Evolutionary conservation across 768 basidiomycete species (phyloP), one percentile per base, ranked within the genome.

Genomic region (Mycena rosella): DNA sequence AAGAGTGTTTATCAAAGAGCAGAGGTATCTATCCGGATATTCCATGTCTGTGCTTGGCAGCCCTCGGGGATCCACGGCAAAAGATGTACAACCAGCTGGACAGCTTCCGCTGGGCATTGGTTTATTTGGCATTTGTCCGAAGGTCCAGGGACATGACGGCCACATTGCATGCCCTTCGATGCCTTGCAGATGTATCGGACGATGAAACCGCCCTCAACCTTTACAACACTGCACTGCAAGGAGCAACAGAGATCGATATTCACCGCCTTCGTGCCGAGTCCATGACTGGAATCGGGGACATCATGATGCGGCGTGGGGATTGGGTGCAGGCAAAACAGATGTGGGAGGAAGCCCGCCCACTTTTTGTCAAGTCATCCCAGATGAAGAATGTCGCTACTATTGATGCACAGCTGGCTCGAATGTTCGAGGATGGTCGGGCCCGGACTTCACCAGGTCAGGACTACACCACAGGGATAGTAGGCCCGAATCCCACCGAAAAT

Each of bases 211-310:
- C 64, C 3, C 45, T 30, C 13, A 34, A 30, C 34, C 38, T 65
- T 18, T 53, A 60, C 9, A n/a, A 13, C 2, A 29, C 24, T 18
- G 57, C 40, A 17, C 48, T 65, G 4, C 9, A 65, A 42, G 48
- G 57, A 4, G 47, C 40, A 10, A 53, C 47, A 10, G n/a, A 65
- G 34, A 42, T 60, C 0, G 64, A 36, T 29, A 54, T 59, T 15
- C 55, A 59, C 27, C 27, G 57, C 13, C 36, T 48, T 14, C 24
- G 36, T 0, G 57, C 56, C 15, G 64, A 65, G 17, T 65, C 57
- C 34, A 51, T 58, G 44, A 20, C 20, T 13, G 36, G 55, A 10
- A 45, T 65, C 27, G 63, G 45, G 27, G 27, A 36, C 11, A 51
- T 65, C 30, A 26, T 27, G 30, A 14, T 29, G 36, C 10, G 45